Percentiles rank a stretch among this genome's conserved stretches.
phyloP scores from a whole-genome alignment of 352 stramenopile species.

The Phytophthora constricta region DNA sequence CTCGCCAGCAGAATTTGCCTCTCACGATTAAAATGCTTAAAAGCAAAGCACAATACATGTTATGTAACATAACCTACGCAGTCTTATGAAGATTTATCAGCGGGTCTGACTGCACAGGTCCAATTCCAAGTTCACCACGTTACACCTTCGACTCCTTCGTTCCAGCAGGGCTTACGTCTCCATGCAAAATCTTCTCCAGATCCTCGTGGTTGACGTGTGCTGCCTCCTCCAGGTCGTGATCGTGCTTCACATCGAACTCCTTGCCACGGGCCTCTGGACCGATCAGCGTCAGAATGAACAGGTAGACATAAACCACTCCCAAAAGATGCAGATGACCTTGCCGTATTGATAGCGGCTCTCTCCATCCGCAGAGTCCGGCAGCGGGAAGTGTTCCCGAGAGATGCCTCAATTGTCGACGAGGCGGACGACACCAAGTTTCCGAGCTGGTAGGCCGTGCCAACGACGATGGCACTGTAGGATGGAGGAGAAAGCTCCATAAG shows the following conservation, averaged over 20 bases:
- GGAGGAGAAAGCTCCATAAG: conserved; percentile 65
- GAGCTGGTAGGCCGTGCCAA: conserved; percentile 61
- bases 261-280: conserved; percentile 56
- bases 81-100: no score
- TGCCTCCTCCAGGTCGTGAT: conserved; percentile 44
- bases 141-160: conserved; percentile 29
- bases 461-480: conserved; percentile 55
- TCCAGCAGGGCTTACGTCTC: conserved; percentile 18
- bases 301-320: conserved; percentile 52
- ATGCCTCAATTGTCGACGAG: conserved; percentile 58
- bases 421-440: conserved; percentile 63
- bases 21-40: no score
- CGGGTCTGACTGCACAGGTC: neutral
- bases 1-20: no score
- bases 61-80: no score
- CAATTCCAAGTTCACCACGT: neutral
- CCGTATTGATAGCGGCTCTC: conserved; percentile 51
- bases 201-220: conserved; percentile 38
- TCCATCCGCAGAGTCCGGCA: conserved; percentile 36
- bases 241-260: conserved; percentile 54
- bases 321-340: conserved; percentile 61
- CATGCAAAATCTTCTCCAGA: conserved; percentile 43
- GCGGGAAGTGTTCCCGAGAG: conserved; percentile 53
- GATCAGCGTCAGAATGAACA: conserved; percentile 55
- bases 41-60: no score